Base-by-base conservation (phyloP, 2,329 filamentous ascomycete genomes). In the Fusarium ambrosium region DNA sequence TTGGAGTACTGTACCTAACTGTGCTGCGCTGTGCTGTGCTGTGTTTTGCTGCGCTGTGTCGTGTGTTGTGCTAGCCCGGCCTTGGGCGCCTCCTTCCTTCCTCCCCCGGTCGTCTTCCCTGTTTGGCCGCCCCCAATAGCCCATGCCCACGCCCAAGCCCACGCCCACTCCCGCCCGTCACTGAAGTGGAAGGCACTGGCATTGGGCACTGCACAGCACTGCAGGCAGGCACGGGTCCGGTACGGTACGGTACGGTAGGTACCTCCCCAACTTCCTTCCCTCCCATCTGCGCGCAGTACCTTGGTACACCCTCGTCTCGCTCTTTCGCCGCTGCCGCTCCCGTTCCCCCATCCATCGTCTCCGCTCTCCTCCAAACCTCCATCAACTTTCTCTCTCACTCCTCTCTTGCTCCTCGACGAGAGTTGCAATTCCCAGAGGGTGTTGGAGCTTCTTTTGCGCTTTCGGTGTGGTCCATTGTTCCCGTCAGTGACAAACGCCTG, bases 271-370 rank as follows among this genome's bases (percentile, higher is more conserved):
- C 64, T 73, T 64, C 66, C 56, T 71, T 73, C 70, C 45, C 45
- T 51, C 45, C 24, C 70, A n/a, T 53, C 48, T 53, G 63, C 69
- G 67, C 70, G 58, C 71, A 62, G 74, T 77, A 72, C 69, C 65
- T 68, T 70, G 68, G 73, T 74, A 80, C 79, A 77, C 74, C 74
- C 78, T 78, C 75, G 73, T 73, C 73, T 75, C 70, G 71, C 73
- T 77, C 76, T 72, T 75, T 76, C 71, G 77, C 69, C 72, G 73
- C 72, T 76, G 77, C 72, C 73, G 70, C 76, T 72, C 75, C 75
- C 78, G 74, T 77, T 80, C 78, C 78, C 75, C 78, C 77, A 80
- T 78, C 77, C 77, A 80, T 78, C 77, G 77, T 80, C 79, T 81
- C 79, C 78, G 79, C 79, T 75, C 73, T 74, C 63, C 39, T 65